Conservation (phyloP, 73 alveolate species). For the Stentor coeruleus region DNA sequence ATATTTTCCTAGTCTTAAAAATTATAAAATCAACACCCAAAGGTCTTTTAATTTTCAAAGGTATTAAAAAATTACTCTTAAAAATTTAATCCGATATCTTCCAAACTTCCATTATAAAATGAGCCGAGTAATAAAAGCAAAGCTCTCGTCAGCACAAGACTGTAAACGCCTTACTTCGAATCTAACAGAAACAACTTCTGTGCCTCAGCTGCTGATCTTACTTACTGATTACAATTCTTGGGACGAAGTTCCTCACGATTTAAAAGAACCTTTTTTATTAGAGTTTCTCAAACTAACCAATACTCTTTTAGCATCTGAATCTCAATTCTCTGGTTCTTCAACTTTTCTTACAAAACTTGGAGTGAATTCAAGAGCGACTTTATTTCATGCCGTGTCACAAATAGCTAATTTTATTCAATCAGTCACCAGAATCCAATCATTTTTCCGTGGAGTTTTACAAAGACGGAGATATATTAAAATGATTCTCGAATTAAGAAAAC, state of each 20-base stretch:
- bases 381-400: not conserved
- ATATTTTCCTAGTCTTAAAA: too few species aligned
- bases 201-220: too few species aligned
- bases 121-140: too few species aligned
- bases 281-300: not conserved
- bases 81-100: too few species aligned
- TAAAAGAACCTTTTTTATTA: not conserved
- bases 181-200: too few species aligned
- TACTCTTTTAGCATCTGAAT: not conserved
- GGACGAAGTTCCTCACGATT: not conserved
- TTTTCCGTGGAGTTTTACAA: constrained; percentile 27
- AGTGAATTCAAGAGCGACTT: not conserved
- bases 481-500: not conserved
- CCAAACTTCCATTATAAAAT: too few species aligned
- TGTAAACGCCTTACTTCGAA: too few species aligned
- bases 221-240: not conserved
- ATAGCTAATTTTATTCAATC: not conserved
- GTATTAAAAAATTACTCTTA: too few species aligned
- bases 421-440: constrained; percentile 32
- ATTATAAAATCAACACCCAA: too few species aligned
- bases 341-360: not conserved
- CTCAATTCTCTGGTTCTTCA: not conserved
- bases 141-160: too few species aligned
- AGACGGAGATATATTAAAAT: constrained; percentile 15
- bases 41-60: too few species aligned